Percentiles rank a stretch among this genome's conserved stretches.
Conservation (phyloP, 371 early-diverging fungal genomes). For the Mycotypha africana region DNA sequence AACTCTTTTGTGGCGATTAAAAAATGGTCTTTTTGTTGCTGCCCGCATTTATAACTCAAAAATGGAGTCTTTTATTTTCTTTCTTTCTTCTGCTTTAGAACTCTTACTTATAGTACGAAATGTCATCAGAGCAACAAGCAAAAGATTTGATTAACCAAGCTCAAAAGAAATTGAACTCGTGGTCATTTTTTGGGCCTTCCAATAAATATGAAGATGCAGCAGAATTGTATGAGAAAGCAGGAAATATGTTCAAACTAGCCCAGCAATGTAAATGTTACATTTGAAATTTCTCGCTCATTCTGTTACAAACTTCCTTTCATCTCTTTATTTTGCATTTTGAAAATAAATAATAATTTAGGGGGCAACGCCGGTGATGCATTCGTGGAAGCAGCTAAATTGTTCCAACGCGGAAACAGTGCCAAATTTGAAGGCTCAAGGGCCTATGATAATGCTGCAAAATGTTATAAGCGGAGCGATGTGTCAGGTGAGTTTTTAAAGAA, state of each 20-base stretch:
- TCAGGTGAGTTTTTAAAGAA: slow-evolving; percentile 46
- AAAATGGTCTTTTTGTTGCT: no score
- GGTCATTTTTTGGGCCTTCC: slow-evolving; percentile 69
- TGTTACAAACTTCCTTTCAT: neutral
- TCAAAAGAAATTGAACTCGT: slow-evolving; percentile 66
- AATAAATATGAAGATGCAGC: slow-evolving; percentile 92
- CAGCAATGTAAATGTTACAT: slow-evolving; percentile 67
- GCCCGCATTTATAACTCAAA: no score
- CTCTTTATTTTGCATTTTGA: neutral
- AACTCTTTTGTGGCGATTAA: no score
- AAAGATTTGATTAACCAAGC: slow-evolving; percentile 66
- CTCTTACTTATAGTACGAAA: no score
- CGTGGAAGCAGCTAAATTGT: slow-evolving; percentile 67
- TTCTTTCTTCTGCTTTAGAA: no score
- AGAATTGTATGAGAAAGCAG: slow-evolving; percentile 88
- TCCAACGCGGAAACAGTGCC: slow-evolving; percentile 61
- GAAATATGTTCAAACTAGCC: slow-evolving; percentile 84
- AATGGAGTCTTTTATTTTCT: no score
- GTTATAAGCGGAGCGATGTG: slow-evolving; percentile 80
- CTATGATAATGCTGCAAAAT: slow-evolving; percentile 85
- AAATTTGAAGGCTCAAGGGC: slow-evolving; percentile 51
- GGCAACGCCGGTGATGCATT: slow-evolving; percentile 92
- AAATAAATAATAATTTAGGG: slow-evolving; percentile 46
- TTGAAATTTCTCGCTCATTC: neutral
- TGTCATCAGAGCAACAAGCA: slow-evolving; percentile 71